Evolutionary conservation across 2,329 filamentous ascomycete genomes (phyloP).

Genomic region (Pezicula neosporulosa): DNA sequence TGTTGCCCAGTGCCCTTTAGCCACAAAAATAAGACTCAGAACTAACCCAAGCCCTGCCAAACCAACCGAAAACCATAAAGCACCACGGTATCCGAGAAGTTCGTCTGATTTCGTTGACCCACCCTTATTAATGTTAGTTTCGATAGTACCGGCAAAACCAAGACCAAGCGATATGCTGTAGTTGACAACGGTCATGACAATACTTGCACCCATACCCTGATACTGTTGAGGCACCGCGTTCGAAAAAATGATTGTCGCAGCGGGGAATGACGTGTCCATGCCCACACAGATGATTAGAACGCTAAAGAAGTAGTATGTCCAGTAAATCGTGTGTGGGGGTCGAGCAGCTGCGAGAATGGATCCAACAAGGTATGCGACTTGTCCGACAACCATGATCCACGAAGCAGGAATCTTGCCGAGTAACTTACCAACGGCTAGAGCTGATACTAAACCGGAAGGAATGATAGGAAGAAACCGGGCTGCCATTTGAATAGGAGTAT

Average conservation of each 20-base stretch:
- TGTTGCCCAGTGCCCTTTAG: constrained; percentile 6
- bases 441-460: constrained; percentile 7
- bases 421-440: constrained; percentile 7
- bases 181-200: constrained; percentile 64
- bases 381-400: constrained; percentile 35
- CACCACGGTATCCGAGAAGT: constrained; percentile 4
- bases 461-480: constrained; percentile 9
- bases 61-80: constrained; percentile 7
- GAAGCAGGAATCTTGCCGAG: constrained; percentile 28
- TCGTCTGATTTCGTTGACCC: background rate
- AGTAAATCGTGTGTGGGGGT: constrained; percentile 56
- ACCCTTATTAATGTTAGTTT: constrained; percentile 33
- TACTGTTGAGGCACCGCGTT: constrained; percentile 43
- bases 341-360: constrained; percentile 38
- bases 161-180: constrained; percentile 64
- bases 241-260: constrained; percentile 56
- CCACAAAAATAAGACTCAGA: constrained; percentile 10
- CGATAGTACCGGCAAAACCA: constrained; percentile 63
- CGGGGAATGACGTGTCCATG: constrained; percentile 64
- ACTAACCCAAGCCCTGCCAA: constrained; percentile 12
- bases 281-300: constrained; percentile 56
- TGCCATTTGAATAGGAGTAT: constrained; percentile 9
- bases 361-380: constrained; percentile 33
- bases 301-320: constrained; percentile 57
- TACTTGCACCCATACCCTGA: constrained; percentile 47